phyloP scores from a whole-genome alignment of 306 rosid genomes.

The Canavalia gladiata region DNA sequence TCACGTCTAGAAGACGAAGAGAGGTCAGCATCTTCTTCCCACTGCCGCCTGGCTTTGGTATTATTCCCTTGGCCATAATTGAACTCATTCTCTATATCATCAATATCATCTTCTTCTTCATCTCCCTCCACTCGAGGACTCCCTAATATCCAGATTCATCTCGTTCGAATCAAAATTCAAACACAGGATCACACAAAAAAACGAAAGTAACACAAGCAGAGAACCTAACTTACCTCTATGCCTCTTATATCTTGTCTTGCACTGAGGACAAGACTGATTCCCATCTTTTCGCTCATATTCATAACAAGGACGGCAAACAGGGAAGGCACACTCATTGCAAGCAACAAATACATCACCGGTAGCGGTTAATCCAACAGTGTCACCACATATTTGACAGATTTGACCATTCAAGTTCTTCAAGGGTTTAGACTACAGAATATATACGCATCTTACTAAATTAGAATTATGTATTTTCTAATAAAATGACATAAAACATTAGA shows the following conservation, averaged over 20 bases:
- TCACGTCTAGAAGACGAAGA: slow-evolving; percentile 91
- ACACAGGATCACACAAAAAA: not conserved
- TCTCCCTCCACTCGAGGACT: slow-evolving; percentile 97
- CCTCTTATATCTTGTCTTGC: slow-evolving; percentile 97
- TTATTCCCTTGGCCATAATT: slow-evolving; percentile 66
- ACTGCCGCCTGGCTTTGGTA: slow-evolving; percentile 69
- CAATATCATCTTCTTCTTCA: slow-evolving; percentile 89
- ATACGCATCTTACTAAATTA: slow-evolving; percentile 8
- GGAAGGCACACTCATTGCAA: slow-evolving; percentile 97
- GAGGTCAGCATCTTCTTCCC: slow-evolving; percentile 87
- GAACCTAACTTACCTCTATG: slow-evolving; percentile 74
- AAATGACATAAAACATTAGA: slow-evolving; percentile 18
- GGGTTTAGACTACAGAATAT: slow-evolving; percentile 77
- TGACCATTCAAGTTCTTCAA: slow-evolving; percentile 81
- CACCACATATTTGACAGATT: slow-evolving; percentile 94
- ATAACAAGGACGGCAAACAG: slow-evolving; percentile 94
- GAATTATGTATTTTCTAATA: not conserved
- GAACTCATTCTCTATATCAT: slow-evolving; percentile 94
- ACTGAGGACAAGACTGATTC: slow-evolving; percentile 91
- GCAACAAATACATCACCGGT: slow-evolving; percentile 93
- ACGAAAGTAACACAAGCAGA: not conserved
- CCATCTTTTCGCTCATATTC: slow-evolving; percentile 97
- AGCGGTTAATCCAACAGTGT: slow-evolving; percentile 76
- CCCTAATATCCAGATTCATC: slow-evolving; percentile 65
- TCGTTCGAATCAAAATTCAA: slow-evolving; percentile 25